Base-by-base conservation (phyloP, 495 filamentous ascomycete genomes). In the Astrothelium subdiscretum region DNA sequence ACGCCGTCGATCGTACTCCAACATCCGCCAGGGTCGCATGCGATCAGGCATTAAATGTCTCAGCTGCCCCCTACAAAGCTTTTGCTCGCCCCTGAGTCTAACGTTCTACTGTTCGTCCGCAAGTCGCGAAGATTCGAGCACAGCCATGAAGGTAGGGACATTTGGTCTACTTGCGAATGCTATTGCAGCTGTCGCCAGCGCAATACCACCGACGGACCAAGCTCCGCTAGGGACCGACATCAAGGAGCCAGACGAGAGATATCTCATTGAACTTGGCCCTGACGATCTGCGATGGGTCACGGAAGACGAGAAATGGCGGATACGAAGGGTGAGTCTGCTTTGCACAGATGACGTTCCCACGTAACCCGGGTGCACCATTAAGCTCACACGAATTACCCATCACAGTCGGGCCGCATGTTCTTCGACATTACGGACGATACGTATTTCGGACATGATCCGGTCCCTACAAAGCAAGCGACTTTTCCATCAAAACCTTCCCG, bases 271-370 rank as follows among this genome's bases (percentile, higher is more conserved):
- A 78, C 75, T 95, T n/a, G 78, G 82, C 18, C 92, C 91, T n/a
- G 90, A 88, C 62, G 81, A 90, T 66, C 91, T 84, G 26, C 74
- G 78, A 75, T 95, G 89, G 88, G 85, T 96, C 27, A 92, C 88
- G 0, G 92, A 98, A 67, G 90, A 96, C 31, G 85, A 96, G 76
- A 98, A 98, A 76, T 96, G 95, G 88, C 83, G 82, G 66, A 77
- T 97, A 63, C 85, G 88, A 72, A 78, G 91, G 66, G 91, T 96
- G 82, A 61, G 85, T 74, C 27, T 27, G 63, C 48, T 29, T 54
- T 54, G 8, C 24, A 3, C 48, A 4, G 15, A 35, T n/a, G n/a
- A 8, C 27, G n/a, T 48, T 20, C 58, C 63, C 52, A 15, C 59
- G 44, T 20, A 26, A 5, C 44, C 38, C 59, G 6, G 8, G 18